Percentiles rank a stretch among this genome's conserved stretches.
Conservation (phyloP, 768 basidiomycete species). For the Lentinula edodes region DNA sequence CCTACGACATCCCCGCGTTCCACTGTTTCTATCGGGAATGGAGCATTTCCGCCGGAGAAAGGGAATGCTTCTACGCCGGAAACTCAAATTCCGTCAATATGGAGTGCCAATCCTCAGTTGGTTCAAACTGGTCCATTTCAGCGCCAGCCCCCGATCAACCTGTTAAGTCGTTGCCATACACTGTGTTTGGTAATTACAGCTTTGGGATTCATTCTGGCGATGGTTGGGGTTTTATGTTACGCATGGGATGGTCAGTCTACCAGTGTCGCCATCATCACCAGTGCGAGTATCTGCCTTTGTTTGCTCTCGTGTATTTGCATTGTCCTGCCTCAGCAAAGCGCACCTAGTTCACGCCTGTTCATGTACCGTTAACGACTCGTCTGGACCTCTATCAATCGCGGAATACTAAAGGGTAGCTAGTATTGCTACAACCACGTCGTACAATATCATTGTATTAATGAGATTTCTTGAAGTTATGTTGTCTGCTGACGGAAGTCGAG, state of each 20-base stretch:
- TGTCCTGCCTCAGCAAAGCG: constrained; percentile 7
- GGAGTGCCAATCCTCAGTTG: constrained; percentile 43
- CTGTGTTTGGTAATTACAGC: constrained; percentile 43
- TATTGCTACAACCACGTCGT: background rate
- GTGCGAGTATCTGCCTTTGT: constrained; percentile 30
- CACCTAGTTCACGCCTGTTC: background rate
- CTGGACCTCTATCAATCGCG: background rate
- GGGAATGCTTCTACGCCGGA: constrained; percentile 9
- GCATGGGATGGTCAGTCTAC: constrained; percentile 43
- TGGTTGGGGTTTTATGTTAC: constrained; percentile 45
- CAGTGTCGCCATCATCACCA: constrained; percentile 40
- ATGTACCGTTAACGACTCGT: background rate
- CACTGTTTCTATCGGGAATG: background rate
- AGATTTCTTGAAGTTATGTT: background rate
- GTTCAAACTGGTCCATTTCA: constrained; percentile 46
- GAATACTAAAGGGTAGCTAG: too few species aligned
- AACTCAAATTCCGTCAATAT: constrained; percentile 16
- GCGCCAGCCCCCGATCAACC: constrained; percentile 32
- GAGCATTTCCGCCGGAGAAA: background rate
- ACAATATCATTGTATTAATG: background rate
- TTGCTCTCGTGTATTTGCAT: constrained; percentile 16
- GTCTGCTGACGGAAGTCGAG: too few species aligned
- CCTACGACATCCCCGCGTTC: constrained; percentile 10
- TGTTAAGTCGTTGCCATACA: constrained; percentile 44
- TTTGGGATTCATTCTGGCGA: constrained; percentile 44